These are phyloP conservation scores for Gnomoniopsis smithogilvyi DNA, from an alignment of 2,329 filamentous ascomycete genomes.

Conservation along the genomic window DNA sequence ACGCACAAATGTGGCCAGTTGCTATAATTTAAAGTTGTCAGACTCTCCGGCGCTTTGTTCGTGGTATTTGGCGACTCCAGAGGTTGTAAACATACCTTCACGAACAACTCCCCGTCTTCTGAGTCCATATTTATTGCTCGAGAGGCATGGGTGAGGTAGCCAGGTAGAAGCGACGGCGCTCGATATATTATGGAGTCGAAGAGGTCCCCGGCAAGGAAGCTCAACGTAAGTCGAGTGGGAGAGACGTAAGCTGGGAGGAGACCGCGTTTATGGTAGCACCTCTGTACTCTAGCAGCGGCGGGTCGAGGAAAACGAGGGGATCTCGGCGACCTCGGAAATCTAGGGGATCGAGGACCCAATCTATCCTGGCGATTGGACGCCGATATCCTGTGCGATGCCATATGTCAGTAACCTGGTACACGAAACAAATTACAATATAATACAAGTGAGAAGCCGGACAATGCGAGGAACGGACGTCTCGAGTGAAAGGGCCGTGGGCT, in stretches of 20 bases:
- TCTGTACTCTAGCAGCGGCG: constrained; percentile 1
- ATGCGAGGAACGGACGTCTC: constrained; percentile 1
- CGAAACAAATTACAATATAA: constrained; percentile 13
- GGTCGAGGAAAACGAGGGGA: constrained; percentile 12
- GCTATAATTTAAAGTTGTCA: constrained; percentile 52
- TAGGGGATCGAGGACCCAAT: constrained; percentile 2
- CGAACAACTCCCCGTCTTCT: constrained; percentile 85
- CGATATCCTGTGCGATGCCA: constrained; percentile 26
- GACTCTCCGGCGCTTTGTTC: constrained; percentile 12
- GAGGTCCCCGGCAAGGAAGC: constrained; percentile 10
- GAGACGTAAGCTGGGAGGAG: constrained; percentile 12
- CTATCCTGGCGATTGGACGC: constrained; percentile 23
- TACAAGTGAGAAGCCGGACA: constrained; percentile 11
- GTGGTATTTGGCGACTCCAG: too few species aligned
- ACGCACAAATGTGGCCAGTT: constrained; percentile 92
- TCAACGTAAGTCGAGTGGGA: neutral
- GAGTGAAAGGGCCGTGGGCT: constrained; percentile 3
- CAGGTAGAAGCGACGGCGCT: constrained; percentile 2
- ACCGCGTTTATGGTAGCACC: constrained; percentile 9
- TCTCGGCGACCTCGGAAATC: constrained; percentile 9
- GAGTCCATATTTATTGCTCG: constrained; percentile 67
- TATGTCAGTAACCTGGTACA: constrained; percentile 25
- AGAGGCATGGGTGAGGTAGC: constrained; percentile 42
- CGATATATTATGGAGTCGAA: constrained; percentile 22
- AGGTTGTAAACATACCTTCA: constrained; percentile 72